phyloP scores from a whole-genome alignment of 2,329 filamentous ascomycete species.

The Pleoardoris graminearum region DNA sequence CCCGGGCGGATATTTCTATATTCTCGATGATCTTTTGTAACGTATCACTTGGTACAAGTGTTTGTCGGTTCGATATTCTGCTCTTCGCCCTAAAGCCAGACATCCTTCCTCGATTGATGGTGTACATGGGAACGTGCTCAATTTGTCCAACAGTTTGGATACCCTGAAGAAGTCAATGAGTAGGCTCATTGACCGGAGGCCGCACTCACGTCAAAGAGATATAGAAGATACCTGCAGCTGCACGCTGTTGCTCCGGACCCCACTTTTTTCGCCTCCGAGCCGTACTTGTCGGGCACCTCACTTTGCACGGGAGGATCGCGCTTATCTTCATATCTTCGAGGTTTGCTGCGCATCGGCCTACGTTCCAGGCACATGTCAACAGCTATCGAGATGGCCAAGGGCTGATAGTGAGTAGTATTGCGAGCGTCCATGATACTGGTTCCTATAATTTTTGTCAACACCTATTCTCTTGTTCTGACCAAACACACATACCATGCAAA shows the following conservation, averaged over 20 bases:
- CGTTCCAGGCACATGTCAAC: slow-evolving; percentile 37
- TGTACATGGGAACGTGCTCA: slow-evolving; percentile 42
- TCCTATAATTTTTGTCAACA: slow-evolving; percentile 21
- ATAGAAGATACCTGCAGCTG: slow-evolving; percentile 51
- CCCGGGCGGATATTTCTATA: slow-evolving; percentile 34
- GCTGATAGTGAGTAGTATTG: slow-evolving; percentile 37
- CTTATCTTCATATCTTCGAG: slow-evolving; percentile 23
- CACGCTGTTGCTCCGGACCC: slow-evolving; percentile 50
- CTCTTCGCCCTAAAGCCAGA: slow-evolving; percentile 35
- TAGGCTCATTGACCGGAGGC: neutral
- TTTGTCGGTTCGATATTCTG: slow-evolving; percentile 41
- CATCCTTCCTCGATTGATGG: slow-evolving; percentile 46
- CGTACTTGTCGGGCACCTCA: neutral
- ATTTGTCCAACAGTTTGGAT: slow-evolving; percentile 45
- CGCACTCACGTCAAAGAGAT: slow-evolving; percentile 46
- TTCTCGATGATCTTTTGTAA: slow-evolving; percentile 47
- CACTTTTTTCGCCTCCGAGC: slow-evolving; percentile 25
- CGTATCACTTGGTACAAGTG: slow-evolving; percentile 43
- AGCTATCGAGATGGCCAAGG: slow-evolving; percentile 36
- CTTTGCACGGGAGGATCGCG: slow-evolving; percentile 26
- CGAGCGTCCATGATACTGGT: slow-evolving; percentile 36
- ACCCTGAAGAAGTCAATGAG: slow-evolving; percentile 31
- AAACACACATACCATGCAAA: slow-evolving; percentile 30
- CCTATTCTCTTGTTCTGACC: neutral
- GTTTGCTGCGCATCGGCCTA: slow-evolving; percentile 24